Base-by-base conservation (phyloP, 257 asterid species). In the Przewalskia tangutica region DNA sequence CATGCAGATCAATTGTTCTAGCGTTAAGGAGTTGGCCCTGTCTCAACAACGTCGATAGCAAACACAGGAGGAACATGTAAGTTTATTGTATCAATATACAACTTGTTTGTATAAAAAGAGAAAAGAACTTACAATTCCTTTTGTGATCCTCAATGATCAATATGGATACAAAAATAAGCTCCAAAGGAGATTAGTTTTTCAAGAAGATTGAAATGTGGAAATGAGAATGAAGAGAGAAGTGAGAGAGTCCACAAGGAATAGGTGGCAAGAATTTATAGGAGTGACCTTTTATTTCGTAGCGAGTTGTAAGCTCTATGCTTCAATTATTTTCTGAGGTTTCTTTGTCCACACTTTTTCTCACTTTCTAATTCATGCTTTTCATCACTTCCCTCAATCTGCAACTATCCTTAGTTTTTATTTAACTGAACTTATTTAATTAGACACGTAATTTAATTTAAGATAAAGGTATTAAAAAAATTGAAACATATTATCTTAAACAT, bases 211-310 rank as follows among this genome's bases (percentile, higher is more conserved):
- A 77, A 77, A 36, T 46, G 40, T 65, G 7, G 56, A 62, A 81
- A 42, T 71, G 16, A 63, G 32, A 76, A 77, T 34, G 75, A 27
- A 85, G 83, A 78, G 27, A 80, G 66, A 84, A 56, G 64, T 18
- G 71, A 84, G 83, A 63, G 81, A 75, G 79, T 82, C 40, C 11
- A 66, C 84, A 56, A 73, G 81, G 58, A 84, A 59, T 13, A 18
- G 79, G 84, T 60, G 87, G 68, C 50, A 85, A 62, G 66, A 84
- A 88, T 90, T 90, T 92, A 92, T 91, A 91, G 90, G 75, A 84
- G 44, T 85, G 60, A 85, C 89, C 97, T 89, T 89, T 78, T 32
- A 85, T 84, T 88, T 88, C 88, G 93, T 86, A 82, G 90, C 93
- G 92, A 80, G 77, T 88, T 91, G 82, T 79, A 88, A 84, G 91